Conservation (phyloP, 2,329 filamentous ascomycete genomes). For the Apiospora hydei region DNA sequence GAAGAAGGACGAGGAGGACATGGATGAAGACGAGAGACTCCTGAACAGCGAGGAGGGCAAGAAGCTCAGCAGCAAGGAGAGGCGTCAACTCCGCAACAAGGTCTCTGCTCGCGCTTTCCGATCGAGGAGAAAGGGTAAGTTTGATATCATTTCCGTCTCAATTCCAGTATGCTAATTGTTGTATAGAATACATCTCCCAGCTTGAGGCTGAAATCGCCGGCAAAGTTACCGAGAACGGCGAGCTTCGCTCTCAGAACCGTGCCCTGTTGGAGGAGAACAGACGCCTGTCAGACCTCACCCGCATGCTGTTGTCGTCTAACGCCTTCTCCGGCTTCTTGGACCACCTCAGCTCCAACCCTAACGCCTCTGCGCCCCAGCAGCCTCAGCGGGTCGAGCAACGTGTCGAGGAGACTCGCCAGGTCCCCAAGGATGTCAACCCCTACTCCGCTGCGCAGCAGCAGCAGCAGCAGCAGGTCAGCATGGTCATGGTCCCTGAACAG, state of each 20-base stretch:
- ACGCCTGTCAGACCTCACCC: slow-evolving; percentile 78
- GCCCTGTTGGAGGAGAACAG: slow-evolving; percentile 86
- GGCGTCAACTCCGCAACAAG: slow-evolving; percentile 97
- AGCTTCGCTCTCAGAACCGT: slow-evolving; percentile 81
- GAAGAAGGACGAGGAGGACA: slow-evolving; percentile 96
- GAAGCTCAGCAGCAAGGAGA: slow-evolving; percentile 98
- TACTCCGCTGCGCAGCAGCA: slow-evolving; percentile 62
- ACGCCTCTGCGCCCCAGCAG: slow-evolving; percentile 43
- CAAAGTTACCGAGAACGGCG: slow-evolving; percentile 84
- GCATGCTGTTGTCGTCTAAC: slow-evolving; percentile 80
- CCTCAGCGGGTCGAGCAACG: slow-evolving; percentile 47
- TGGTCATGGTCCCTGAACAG: slow-evolving; percentile 85
- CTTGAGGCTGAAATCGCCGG: slow-evolving; percentile 87
- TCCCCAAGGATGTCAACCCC: slow-evolving; percentile 72
- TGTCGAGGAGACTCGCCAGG: slow-evolving; percentile 54
- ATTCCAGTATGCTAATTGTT: slow-evolving; percentile 51
- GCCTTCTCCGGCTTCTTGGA: slow-evolving; percentile 85
- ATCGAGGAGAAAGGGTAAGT: slow-evolving; percentile 89
- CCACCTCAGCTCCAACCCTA: slow-evolving; percentile 68
- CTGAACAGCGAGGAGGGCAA: slow-evolving; percentile 98
- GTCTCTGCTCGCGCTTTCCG: slow-evolving; percentile 97
- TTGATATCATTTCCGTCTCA: background rate
- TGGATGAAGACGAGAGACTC: slow-evolving; percentile 96
- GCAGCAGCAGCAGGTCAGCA: slow-evolving; percentile 73
- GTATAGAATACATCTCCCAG: slow-evolving; percentile 93